Conservation (phyloP, 2,329 filamentous ascomycete genomes). For the Exophiala dermatitidis region DNA sequence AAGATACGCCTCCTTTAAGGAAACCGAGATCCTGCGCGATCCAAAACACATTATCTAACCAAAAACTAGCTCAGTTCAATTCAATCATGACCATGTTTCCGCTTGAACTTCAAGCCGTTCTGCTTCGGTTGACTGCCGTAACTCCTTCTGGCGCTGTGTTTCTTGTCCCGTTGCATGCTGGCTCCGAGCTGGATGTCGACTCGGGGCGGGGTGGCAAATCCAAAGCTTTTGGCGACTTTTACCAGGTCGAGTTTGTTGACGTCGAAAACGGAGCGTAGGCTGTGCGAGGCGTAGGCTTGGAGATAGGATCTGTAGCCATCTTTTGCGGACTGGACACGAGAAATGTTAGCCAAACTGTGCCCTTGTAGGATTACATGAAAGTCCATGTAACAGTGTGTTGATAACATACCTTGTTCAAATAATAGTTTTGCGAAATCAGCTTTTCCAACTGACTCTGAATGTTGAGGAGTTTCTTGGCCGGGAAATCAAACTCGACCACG, state of each 20-base stretch:
- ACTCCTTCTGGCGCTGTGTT: slow-evolving; percentile 57
- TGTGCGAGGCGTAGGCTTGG: slow-evolving; percentile 87
- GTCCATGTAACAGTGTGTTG: neutral
- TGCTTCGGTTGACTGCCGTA: slow-evolving; percentile 76
- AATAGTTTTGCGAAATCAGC: slow-evolving; percentile 91
- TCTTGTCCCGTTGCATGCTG: slow-evolving; percentile 66
- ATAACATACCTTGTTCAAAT: slow-evolving; percentile 69
- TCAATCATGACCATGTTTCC: slow-evolving; percentile 35
- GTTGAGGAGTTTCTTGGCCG: slow-evolving; percentile 82
- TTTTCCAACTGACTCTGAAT: slow-evolving; percentile 89
- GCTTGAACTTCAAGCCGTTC: slow-evolving; percentile 44
- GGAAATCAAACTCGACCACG: slow-evolving; percentile 93
- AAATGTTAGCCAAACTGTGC: neutral
- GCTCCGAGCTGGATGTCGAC: slow-evolving; percentile 73
- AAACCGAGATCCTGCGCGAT: too few species aligned
- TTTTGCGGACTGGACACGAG: slow-evolving; percentile 48
- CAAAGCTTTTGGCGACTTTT: slow-evolving; percentile 79
- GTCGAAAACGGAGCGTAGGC: slow-evolving; percentile 74
- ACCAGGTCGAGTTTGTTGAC: slow-evolving; percentile 73
- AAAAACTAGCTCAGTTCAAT: too few species aligned
- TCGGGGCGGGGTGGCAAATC: slow-evolving; percentile 67
- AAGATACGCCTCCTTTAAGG: too few species aligned
- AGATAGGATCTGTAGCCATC: slow-evolving; percentile 81
- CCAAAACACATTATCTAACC: too few species aligned
- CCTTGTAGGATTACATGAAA: too few species aligned